Conservation (phyloP, 192 early-diverging fungal genomes). For the Endogone sp. region DNA sequence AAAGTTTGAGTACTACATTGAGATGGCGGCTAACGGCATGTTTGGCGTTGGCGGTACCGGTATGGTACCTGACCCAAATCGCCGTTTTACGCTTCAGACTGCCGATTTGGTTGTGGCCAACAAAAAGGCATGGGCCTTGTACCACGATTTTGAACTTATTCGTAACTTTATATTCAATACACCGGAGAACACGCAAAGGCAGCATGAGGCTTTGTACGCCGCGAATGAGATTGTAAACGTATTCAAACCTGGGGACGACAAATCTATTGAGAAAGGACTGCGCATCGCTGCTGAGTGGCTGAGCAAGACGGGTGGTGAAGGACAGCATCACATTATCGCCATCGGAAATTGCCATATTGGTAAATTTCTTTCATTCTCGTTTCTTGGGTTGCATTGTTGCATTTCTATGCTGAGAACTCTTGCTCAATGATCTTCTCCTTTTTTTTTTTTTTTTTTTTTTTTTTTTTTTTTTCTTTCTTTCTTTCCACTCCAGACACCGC, state of each 20-base stretch:
- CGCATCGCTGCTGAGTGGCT: conserved; percentile 68
- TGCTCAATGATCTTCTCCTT: neutral
- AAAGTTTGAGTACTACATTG: conserved; percentile 72
- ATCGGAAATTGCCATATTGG: conserved; percentile 89
- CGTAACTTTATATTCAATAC: neutral
- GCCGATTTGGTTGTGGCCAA: conserved; percentile 72
- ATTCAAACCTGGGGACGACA: conserved; percentile 52
- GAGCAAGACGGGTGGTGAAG: conserved; percentile 49
- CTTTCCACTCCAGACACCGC: conserved; percentile 32
- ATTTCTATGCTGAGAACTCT: conserved; percentile 29
- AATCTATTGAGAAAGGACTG: conserved; percentile 32
- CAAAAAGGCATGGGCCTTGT: conserved; percentile 60
- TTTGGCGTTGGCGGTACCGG: conserved; percentile 57
- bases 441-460: neutral
- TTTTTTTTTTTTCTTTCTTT: conserved; percentile 25
- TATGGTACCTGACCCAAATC: conserved; percentile 59
- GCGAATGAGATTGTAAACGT: conserved; percentile 81
- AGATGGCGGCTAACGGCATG: conserved; percentile 91
- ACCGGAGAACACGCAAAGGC: neutral
- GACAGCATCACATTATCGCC: conserved; percentile 74
- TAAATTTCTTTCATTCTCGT: conserved; percentile 3
- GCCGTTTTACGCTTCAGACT: conserved; percentile 51
- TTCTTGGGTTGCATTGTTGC: neutral
- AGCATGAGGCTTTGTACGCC: conserved; percentile 43
- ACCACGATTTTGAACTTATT: conserved; percentile 47